Evolutionary conservation across 2,329 filamentous ascomycete genomes (phyloP).

Genomic region (Nothophoma quercina): DNA sequence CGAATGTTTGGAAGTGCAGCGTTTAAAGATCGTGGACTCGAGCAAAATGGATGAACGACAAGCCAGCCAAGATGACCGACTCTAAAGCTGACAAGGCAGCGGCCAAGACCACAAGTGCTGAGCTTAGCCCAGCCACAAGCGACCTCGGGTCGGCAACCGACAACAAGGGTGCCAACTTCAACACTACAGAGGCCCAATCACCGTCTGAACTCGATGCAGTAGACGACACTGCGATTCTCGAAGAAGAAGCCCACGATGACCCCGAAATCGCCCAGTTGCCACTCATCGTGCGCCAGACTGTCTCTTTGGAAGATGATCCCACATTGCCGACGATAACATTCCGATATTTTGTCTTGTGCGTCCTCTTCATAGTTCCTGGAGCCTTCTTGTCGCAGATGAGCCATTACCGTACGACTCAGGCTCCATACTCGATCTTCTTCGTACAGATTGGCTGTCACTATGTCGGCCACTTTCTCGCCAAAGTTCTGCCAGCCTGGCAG

Average conservation of each 20-base stretch:
- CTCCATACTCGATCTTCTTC: conserved; percentile 68
- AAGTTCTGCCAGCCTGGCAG: conserved; percentile 57
- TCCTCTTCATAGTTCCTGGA: conserved; percentile 64
- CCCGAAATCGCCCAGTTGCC: conserved; percentile 57
- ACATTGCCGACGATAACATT: conserved; percentile 65
- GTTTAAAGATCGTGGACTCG: conserved; percentile 7
- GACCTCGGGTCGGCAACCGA: conserved; percentile 7
- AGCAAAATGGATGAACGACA: not conserved
- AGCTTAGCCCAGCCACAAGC: conserved; percentile 20
- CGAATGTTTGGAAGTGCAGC: not conserved
- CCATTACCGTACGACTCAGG: conserved; percentile 64
- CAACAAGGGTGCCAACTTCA: conserved; percentile 4
- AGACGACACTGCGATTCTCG: conserved; percentile 18
- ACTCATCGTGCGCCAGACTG: conserved; percentile 63
- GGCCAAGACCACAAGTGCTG: conserved; percentile 21
- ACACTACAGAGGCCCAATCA: conserved; percentile 8
- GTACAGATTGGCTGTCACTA: conserved; percentile 67
- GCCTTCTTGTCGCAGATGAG: conserved; percentile 66
- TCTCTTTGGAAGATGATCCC: conserved; percentile 65
- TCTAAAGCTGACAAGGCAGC: conserved; percentile 20
- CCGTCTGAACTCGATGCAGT: conserved; percentile 9
- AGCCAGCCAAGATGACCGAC: conserved; percentile 17
- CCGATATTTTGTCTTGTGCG: conserved; percentile 64
- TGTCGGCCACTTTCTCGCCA: conserved; percentile 61
- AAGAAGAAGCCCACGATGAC: conserved; percentile 32